Conservation (phyloP, 108 stramenopile genomes). For the Cyclotella atomus region DNA sequence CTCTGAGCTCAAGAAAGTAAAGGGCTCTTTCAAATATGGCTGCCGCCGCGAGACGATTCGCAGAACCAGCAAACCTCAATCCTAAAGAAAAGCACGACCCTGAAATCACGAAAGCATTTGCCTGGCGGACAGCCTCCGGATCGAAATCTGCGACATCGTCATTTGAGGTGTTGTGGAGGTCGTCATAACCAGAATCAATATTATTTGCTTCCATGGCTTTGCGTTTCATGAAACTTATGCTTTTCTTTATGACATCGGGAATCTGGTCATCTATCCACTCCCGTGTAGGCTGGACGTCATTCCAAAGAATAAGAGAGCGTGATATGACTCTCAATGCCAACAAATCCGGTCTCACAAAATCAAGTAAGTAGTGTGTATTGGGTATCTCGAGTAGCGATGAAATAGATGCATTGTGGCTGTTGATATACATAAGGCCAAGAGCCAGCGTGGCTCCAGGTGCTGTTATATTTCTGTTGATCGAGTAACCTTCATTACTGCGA, state of each 20-base stretch:
- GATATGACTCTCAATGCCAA: constrained; percentile 91
- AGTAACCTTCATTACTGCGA: constrained; percentile 84
- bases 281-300: constrained; percentile 75
- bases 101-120: constrained; percentile 90
- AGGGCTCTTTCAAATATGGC: constrained; percentile 68
- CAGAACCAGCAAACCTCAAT: constrained; percentile 93
- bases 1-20: constrained; percentile 76
- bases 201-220: constrained; percentile 22
- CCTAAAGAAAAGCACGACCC: constrained; percentile 95
- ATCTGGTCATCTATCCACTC: constrained; percentile 87
- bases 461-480: constrained; percentile 93
- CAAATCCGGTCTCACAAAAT: constrained; percentile 93
- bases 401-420: constrained; percentile 75
- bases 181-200: constrained; percentile 16
- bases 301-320: constrained; percentile 93
- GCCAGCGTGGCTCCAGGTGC: constrained; percentile 95
- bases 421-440: constrained; percentile 91
- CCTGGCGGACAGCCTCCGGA: constrained; percentile 87
- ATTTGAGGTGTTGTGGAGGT: constrained; percentile 4
- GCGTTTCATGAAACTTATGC: constrained; percentile 63
- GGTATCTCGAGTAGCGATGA: constrained; percentile 88
- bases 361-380: constrained; percentile 91
- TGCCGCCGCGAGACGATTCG: constrained; percentile 68
- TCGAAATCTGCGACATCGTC: constrained; percentile 66
- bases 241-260: constrained; percentile 67